phyloP scores from a whole-genome alignment of 2,329 filamentous ascomycete species.

The Stagonosporopsis rhizophila region DNA sequence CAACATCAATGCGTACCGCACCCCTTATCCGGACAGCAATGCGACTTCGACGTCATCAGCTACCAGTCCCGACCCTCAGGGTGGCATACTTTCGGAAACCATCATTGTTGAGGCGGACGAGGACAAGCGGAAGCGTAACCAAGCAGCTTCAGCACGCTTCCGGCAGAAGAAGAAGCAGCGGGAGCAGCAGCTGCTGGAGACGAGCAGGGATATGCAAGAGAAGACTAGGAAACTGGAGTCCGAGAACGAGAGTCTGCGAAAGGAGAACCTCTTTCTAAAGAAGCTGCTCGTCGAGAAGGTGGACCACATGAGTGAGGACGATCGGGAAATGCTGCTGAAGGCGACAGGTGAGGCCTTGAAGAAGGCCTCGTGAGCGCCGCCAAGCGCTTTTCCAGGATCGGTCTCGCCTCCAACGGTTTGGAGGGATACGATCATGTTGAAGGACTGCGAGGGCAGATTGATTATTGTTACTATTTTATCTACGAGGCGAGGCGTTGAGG shows the following conservation, averaged over 20 bases:
- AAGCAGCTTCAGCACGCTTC: constrained; percentile 86
- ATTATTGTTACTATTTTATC: not conserved
- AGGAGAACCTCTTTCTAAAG: constrained; percentile 53
- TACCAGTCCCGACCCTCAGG: constrained; percentile 31
- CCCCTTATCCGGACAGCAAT: constrained; percentile 45
- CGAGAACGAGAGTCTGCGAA: constrained; percentile 45
- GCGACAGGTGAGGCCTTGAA: constrained; percentile 31
- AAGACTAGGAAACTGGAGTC: constrained; percentile 76
- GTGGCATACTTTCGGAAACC: constrained; percentile 29
- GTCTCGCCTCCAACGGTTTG: not conserved
- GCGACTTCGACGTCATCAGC: constrained; percentile 38
- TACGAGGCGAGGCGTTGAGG: constrained; percentile 14
- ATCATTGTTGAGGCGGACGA: constrained; percentile 69
- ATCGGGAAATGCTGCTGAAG: constrained; percentile 38
- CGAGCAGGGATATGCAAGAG: constrained; percentile 74
- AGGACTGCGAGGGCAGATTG: not conserved
- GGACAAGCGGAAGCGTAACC: constrained; percentile 88
- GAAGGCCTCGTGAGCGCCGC: constrained; percentile 6
- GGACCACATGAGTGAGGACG: constrained; percentile 50
- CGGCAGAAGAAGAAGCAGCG: constrained; percentile 96
- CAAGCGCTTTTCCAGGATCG: not conserved
- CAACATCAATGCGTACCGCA: constrained; percentile 35
- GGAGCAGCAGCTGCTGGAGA: constrained; percentile 72
- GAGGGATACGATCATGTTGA: not conserved
- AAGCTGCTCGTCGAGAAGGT: constrained; percentile 47